Base-by-base conservation (phyloP, 495 filamentous ascomycete genomes). In the Acidiella bohemica region DNA sequence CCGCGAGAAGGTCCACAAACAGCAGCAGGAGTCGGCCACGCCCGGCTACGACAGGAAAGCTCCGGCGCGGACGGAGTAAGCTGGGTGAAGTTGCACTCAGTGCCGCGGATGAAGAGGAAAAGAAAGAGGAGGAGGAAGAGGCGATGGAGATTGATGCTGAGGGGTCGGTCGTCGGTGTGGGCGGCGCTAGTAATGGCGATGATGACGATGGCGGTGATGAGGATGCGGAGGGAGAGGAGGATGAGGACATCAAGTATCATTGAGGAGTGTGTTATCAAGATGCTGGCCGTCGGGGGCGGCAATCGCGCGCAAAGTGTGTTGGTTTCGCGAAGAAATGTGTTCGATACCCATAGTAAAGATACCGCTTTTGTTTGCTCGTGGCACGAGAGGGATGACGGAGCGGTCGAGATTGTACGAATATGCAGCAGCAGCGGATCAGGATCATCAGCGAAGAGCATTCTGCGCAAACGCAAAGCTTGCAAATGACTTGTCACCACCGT, bases 1-100 rank as follows among this genome's bases (percentile, higher is more conserved):
- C 52, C 9, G 44, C 31, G 10, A 39, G 47, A 16, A 25, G 54
- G 9, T 44, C 44, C 2, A 46, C 34, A 11, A 36, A 26, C 10
- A 23, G 19, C 12, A 21, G 20, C 3, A 34, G 12, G 21, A 25
- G 19, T 38, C 17, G 28, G 38, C 18, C 40, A 25, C 18, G 39
- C 12, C 13, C 37, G 10, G 16, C 16, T 10, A 32, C 11, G 16
- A 38, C 23, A 12, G 28, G 23, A 10, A 44, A 14, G 16, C 12
- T 54, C 22, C 34, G 60, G 39, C 51, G 60, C 11, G 58, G 53
- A n/a, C 36, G 60, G 33, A 63, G 60, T 35, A 59, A 53, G 44
- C 51, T 63, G 6, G 59, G 50, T 10, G 57, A 60, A 13, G 39
- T 57, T 9, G 39, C 53, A 1, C 45, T 59, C 30, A 54, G 44